These are phyloP conservation scores for Apodospora peruviana DNA, from an alignment of 495 filamentous ascomycete species.

Conservation along the genomic window DNA sequence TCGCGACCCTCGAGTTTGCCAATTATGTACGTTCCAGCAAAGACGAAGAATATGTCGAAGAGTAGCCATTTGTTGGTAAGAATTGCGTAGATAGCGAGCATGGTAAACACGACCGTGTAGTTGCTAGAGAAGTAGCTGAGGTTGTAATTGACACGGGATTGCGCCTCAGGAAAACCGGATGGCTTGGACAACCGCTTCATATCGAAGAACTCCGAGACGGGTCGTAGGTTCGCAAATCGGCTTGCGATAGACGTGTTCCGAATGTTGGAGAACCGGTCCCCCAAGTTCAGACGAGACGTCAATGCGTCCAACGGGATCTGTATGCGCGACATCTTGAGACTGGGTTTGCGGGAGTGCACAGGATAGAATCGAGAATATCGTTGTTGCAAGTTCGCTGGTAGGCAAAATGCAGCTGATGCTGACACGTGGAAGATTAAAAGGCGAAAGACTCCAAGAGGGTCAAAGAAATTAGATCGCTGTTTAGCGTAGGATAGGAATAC, in stretches of 20 bases:
- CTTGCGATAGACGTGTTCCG: slow-evolving; percentile 67
- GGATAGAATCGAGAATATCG: too few species aligned
- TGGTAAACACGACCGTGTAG: slow-evolving; percentile 87
- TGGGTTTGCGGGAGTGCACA: slow-evolving; percentile 1
- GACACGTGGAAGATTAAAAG: neutral
- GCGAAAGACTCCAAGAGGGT: neutral
- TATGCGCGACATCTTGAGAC: slow-evolving; percentile 70
- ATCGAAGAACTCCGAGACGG: slow-evolving; percentile 90
- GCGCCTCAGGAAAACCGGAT: slow-evolving; percentile 79
- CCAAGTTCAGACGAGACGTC: slow-evolving; percentile 82
- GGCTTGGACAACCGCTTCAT: slow-evolving; percentile 94
- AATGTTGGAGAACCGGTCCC: slow-evolving; percentile 66
- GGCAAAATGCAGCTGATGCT: neutral
- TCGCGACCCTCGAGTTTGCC: slow-evolving; percentile 81
- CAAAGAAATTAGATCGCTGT: neutral
- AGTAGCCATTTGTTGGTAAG: slow-evolving; percentile 77
- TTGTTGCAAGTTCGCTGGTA: neutral
- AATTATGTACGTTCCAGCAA: slow-evolving; percentile 82
- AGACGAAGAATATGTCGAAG: slow-evolving; percentile 85
- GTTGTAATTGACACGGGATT: slow-evolving; percentile 97
- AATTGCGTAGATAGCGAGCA: slow-evolving; percentile 93
- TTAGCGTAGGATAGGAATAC: neutral
- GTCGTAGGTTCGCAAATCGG: slow-evolving; percentile 88
- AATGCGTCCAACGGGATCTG: slow-evolving; percentile 86
- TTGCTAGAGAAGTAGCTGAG: slow-evolving; percentile 96